Conservation (phyloP, 345 rosid genomes). For the Eucalyptus curtisii region DNA sequence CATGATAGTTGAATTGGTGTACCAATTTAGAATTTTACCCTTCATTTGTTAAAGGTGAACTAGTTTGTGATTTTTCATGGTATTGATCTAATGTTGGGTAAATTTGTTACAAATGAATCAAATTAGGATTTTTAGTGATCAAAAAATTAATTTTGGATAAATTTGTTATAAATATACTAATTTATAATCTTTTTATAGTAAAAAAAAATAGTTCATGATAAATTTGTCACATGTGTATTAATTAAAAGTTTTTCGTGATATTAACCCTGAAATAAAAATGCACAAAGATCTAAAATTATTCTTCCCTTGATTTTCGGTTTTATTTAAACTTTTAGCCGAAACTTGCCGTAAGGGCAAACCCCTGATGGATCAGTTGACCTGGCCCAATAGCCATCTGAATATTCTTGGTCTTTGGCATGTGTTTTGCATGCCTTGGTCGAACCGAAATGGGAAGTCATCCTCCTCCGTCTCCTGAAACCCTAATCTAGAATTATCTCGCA, state of each 20-base stretch:
- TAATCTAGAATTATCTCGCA: background rate
- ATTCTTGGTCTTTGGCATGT: background rate
- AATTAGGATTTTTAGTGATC: no score
- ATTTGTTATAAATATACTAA: no score
- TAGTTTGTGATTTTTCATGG: no score
- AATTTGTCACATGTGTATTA: fast-evolving
- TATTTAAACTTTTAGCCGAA: background rate
- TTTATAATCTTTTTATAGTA: fast-evolving
- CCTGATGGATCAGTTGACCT: background rate
- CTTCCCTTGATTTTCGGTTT: background rate
- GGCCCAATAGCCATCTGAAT: background rate
- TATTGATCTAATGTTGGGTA: no score
- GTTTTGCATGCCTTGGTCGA: background rate
- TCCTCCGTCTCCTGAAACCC: background rate
- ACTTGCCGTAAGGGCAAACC: background rate
- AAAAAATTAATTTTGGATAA: no score
- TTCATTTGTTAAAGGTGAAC: fast-evolving
- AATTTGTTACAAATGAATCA: no score
- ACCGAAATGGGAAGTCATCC: background rate
- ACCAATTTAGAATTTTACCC: fast-evolving
- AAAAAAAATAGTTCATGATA: fast-evolving
- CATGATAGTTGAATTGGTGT: fast-evolving
- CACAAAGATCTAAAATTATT: background rate
- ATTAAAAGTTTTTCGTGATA: fast-evolving
- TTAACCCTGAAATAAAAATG: background rate